Percentiles rank a stretch among this genome's conserved stretches.
These are phyloP conservation scores for Ogataea populi-albae DNA, from an alignment of 805 yeast genomes.

Conservation along the genomic window DNA sequence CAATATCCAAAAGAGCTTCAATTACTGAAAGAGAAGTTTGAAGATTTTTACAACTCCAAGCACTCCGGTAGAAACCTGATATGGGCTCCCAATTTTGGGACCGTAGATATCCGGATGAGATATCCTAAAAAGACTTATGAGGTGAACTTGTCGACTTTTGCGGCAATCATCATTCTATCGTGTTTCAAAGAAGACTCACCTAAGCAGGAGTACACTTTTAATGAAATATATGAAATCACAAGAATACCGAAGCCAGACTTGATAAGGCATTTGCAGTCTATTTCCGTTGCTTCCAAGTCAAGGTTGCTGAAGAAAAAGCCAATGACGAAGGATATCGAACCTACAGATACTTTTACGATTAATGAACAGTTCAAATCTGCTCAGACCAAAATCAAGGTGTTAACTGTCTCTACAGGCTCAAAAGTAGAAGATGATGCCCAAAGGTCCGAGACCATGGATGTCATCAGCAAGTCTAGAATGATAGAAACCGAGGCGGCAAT, in stretches of 20 bases:
- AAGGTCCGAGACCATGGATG: slow-evolving; percentile 49
- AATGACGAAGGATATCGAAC: slow-evolving; percentile 65
- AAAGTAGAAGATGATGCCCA: slow-evolving; percentile 54
- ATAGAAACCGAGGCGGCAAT: slow-evolving; percentile 79
- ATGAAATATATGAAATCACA: slow-evolving; percentile 63
- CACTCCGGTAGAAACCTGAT: slow-evolving; percentile 57
- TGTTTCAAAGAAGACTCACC: slow-evolving; percentile 59
- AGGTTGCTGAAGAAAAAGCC: slow-evolving; percentile 74
- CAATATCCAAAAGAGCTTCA: slow-evolving; percentile 44
- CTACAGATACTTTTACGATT: slow-evolving; percentile 60
- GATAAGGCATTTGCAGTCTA: slow-evolving; percentile 72
- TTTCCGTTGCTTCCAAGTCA: slow-evolving; percentile 79
- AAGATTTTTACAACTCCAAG: slow-evolving; percentile 45
- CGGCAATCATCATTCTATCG: slow-evolving; percentile 67
- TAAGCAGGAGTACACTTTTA: slow-evolving; percentile 47
- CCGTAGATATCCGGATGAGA: slow-evolving; percentile 72
- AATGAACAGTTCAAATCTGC: slow-evolving; percentile 70
- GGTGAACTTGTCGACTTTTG: slow-evolving; percentile 73
- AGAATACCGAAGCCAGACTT: slow-evolving; percentile 72
- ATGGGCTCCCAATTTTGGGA: slow-evolving; percentile 86
- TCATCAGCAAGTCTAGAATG: slow-evolving; percentile 60
- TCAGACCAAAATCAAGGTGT: slow-evolving; percentile 66
- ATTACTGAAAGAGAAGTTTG: slow-evolving; percentile 43
- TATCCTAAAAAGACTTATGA: slow-evolving; percentile 72
- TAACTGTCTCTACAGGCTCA: slow-evolving; percentile 54